Evolutionary conservation across 169 alveolate genomes (phyloP), one percentile per base, ranked within the genome.

Genomic region (Plasmodium fragile): DNA sequence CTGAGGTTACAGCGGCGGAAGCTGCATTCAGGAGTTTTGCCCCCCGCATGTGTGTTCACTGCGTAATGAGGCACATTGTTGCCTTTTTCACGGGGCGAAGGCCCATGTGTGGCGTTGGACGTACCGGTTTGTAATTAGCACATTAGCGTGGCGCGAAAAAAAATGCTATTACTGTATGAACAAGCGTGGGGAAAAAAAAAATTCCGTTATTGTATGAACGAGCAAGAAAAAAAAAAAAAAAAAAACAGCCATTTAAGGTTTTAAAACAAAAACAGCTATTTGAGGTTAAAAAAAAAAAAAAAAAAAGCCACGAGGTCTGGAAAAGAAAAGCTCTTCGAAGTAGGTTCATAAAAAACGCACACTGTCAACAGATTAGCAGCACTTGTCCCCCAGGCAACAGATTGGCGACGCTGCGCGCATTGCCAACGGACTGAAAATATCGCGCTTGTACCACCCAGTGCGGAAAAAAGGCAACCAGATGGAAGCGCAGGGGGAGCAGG

Each of bases 341-440:
- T 28, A 65, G 39, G 36, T n/a, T 65, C 30, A 22, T 25, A 65
- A 65, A 65, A 65, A 6, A 65, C 13, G 75, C 75, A 25, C 18
- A 49, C 59, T 13, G 59, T 3, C 59, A 45, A 45, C 55, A 0
- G 55, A 11, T 5, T 10, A 45, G 55, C 55, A 45, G 18, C n/a
- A 45, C 55, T 45, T 3, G 18, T 45, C 55, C 55, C 55, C 55
- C 4, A 45, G 55, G 55, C 55, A 49, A 49, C 59, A 49, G 36
- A 65, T 65, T 65, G 75, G 75, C 75, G 41, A 65, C 75, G 36
- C 75, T 3, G 75, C 75, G 41, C 75, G n/a, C 36, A 28, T 28
- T 65, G 75, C 30, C 16, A 65, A 65, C 36, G 16, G 30, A 65
- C 16, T 65, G 75, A 65, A 65, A 65, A 65, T 34, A 28, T 65